These are phyloP conservation scores for Phytophthora lateralis DNA, from an alignment of 352 stramenopile genomes.

Conservation along the genomic window DNA sequence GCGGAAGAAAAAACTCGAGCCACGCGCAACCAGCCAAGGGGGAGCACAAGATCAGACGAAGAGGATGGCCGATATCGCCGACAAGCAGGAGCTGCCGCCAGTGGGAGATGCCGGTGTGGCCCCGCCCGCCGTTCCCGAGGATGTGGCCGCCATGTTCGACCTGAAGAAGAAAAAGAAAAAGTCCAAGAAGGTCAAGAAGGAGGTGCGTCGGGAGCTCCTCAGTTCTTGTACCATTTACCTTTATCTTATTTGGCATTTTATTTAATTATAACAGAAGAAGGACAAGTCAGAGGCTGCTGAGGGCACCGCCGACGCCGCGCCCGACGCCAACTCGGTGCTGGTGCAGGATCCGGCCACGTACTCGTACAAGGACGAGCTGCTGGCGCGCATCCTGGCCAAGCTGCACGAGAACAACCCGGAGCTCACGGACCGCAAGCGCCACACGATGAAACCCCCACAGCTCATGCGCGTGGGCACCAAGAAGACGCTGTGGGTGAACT, in stretches of 20 bases:
- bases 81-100: constrained; percentile 48
- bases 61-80: constrained; percentile 64
- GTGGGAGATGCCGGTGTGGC: constrained; percentile 44
- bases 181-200: constrained; percentile 93
- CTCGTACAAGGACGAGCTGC: constrained; percentile 94
- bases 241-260: constrained; percentile 4
- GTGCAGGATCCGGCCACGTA: constrained; percentile 93
- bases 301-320: constrained; percentile 34
- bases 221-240: constrained; percentile 20
- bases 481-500: constrained; percentile 99
- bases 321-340: constrained; percentile 57
- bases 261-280: constrained; percentile 55
- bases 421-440: constrained; percentile 95
- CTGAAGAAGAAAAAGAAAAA: constrained; percentile 93
- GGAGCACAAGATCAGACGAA: constrained; percentile 16
- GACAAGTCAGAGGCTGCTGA: constrained; percentile 41
- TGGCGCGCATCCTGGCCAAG: constrained; percentile 94
- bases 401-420: constrained; percentile 97
- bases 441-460: constrained; percentile 91
- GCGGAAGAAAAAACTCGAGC: constrained; percentile 26
- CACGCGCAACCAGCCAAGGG: constrained; percentile 32
- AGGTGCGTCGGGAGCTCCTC: constrained; percentile 29
- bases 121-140: constrained; percentile 67
- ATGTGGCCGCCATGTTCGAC: constrained; percentile 92
- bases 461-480: constrained; percentile 94